These are phyloP conservation scores for Leptographium wingfieldii DNA, from an alignment of 2,329 filamentous ascomycete genomes.

Conservation along the genomic window DNA sequence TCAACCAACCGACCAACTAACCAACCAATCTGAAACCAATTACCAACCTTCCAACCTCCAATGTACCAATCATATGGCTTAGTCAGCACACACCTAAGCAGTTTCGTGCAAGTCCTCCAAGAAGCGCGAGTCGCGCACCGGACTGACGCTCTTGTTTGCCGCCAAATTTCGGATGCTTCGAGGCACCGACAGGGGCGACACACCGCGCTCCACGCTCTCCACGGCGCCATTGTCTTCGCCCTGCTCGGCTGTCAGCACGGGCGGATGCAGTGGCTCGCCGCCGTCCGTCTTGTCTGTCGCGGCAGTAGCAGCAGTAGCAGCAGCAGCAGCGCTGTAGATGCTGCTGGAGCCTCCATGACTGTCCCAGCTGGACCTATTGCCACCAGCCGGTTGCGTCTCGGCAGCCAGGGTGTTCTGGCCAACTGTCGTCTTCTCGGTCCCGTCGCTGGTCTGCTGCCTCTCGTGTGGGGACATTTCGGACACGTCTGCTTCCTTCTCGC, in stretches of 20 bases:
- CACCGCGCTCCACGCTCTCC: background rate
- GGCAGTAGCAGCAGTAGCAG: background rate
- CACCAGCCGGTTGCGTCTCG: background rate
- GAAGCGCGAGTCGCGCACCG: slow-evolving; percentile 36
- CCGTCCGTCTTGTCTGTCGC: background rate
- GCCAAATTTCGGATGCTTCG: slow-evolving; percentile 14
- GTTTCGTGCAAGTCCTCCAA: slow-evolving; percentile 30
- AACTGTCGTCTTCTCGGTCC: background rate
- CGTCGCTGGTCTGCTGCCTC: background rate
- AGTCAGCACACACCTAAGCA: background rate
- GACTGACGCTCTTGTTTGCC: slow-evolving; percentile 23
- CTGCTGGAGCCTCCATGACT: background rate
- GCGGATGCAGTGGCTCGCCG: background rate
- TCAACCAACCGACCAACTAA: background rate
- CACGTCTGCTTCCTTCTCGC: background rate
- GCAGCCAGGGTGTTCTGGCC: background rate
- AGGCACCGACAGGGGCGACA: slow-evolving; percentile 8
- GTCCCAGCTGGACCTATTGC: background rate
- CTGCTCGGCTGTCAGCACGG: background rate
- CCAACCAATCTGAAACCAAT: no score
- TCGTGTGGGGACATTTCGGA: background rate
- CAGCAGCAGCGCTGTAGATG: background rate
- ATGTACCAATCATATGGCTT: background rate
- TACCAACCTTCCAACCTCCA: no score
- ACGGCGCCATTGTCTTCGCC: background rate